Base-by-base conservation (phyloP, 345 rosid species). In the Streptanthus diversifolius region DNA sequence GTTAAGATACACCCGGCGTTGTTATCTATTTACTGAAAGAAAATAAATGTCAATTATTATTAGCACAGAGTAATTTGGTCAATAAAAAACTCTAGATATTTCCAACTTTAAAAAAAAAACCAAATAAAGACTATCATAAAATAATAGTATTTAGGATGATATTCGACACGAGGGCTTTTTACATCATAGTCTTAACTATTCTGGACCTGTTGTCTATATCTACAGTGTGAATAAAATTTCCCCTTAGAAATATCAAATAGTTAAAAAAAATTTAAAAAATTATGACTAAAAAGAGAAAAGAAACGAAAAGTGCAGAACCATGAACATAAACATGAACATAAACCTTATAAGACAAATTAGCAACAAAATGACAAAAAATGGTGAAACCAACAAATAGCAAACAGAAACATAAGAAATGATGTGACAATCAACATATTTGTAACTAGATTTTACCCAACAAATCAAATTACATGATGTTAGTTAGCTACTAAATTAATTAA, bases 141-240 rank as follows among this genome's bases (percentile, higher is more conserved):
- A 10, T 41, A 17, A 8, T 70, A 33, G 30, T 21, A 49, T 49
- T 12, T 6, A 12, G 5, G 48, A 45, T 21, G 32, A 21, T 51
- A 60, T 75, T 68, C 14, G 25, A 15, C 75, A 54, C 70, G 79
- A 53, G 74, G 73, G 41, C 4, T 49, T 75, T 68, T 52, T 60
- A 33, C 18, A 53, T 45, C 57, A 9, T 36, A 33, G 24, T 53
- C 48, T 51, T 13, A 32, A 60, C 62, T 25, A 15, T 61, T 61
- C 25, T 7, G 44, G 22, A 41, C 32, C 49, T 24, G 51, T 47
- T 25, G 63, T 62, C 79, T 33, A 33, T 69, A 62, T 53, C 57
- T 52, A 43, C 51, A 52, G 59, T 52, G 22, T 33, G 69, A 8
- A 62, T 48, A 60, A 29, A 60, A 15, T 19, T 55, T 19, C 4